phyloP scores from a whole-genome alignment of 768 basidiomycete genomes.

The Lentinula raphanica region DNA sequence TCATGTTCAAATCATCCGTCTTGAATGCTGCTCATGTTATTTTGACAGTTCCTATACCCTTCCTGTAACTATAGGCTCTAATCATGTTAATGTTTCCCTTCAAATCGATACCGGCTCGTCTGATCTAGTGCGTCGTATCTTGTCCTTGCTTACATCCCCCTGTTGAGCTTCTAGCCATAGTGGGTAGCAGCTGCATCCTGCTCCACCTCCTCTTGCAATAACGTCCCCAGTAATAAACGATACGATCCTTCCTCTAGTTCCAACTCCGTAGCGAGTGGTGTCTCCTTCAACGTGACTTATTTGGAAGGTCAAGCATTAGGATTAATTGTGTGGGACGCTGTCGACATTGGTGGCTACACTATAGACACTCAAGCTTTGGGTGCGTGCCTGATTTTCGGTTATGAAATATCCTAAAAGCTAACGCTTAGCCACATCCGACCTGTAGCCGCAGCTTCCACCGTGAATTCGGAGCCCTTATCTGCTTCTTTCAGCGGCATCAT shows the following conservation, averaged over 20 bases:
- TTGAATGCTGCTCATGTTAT: neutral
- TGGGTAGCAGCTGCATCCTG: conserved; percentile 74
- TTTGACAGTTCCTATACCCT: conserved; percentile 56
- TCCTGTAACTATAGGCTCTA: conserved; percentile 48
- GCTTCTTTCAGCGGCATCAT: conserved; percentile 60
- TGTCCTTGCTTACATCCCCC: neutral
- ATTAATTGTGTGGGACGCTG: conserved; percentile 64
- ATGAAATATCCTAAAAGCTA: neutral
- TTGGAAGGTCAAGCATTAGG: conserved; percentile 55
- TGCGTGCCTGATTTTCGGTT: conserved; percentile 18
- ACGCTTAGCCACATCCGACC: neutral
- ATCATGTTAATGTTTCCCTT: conserved; percentile 47
- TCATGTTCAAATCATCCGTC: neutral
- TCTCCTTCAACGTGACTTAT: conserved; percentile 49
- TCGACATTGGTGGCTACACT: conserved; percentile 58
- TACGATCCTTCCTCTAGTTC: conserved; percentile 46
- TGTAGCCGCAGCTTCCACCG: conserved; percentile 53
- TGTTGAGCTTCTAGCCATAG: conserved; percentile 28
- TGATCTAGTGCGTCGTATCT: conserved; percentile 47
- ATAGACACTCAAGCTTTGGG: conserved; percentile 69
- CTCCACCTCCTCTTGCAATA: conserved; percentile 44
- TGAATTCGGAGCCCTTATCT: conserved; percentile 54
- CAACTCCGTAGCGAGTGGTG: conserved; percentile 36
- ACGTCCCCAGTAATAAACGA: conserved; percentile 33
- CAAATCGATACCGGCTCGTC: conserved; percentile 83